Percentiles rank a stretch among this genome's conserved stretches.
Evolutionary conservation across 371 early-diverging fungal genomes (phyloP).

Genomic region (Saksenaea oblongispora): DNA sequence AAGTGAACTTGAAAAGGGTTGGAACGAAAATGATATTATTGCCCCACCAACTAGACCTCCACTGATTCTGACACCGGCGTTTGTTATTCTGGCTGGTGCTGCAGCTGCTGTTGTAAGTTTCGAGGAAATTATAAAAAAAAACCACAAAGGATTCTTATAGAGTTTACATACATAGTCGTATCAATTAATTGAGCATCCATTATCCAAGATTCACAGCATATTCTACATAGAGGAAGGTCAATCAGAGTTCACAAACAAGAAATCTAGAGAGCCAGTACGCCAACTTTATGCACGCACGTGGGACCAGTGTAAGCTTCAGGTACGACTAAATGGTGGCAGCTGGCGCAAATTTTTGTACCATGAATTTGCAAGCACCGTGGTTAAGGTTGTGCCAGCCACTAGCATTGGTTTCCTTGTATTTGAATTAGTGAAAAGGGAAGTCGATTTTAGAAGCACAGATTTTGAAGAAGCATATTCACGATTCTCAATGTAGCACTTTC

Average conservation of each 20-base stretch:
- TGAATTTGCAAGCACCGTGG: slow-evolving; percentile 65
- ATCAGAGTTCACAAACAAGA: slow-evolving; percentile 48
- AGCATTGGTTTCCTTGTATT: slow-evolving; percentile 74
- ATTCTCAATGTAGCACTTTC: background rate
- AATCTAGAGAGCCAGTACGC: slow-evolving; percentile 31
- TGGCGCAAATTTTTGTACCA: slow-evolving; percentile 64
- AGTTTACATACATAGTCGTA: slow-evolving; percentile 48
- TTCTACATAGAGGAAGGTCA: slow-evolving; percentile 70
- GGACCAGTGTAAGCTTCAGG: slow-evolving; percentile 53
- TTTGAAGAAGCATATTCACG: slow-evolving; percentile 23
- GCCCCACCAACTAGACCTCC: slow-evolving; percentile 44
- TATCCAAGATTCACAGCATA: slow-evolving; percentile 70
- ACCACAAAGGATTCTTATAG: background rate
- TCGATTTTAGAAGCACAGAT: slow-evolving; percentile 52
- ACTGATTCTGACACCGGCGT: slow-evolving; percentile 62
- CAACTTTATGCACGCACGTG: slow-evolving; percentile 56
- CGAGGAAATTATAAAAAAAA: background rate
- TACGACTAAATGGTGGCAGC: slow-evolving; percentile 43
- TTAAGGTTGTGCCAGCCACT: slow-evolving; percentile 73
- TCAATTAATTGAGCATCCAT: slow-evolving; percentile 72
- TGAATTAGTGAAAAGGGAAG: slow-evolving; percentile 69
- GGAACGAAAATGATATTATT: slow-evolving; percentile 22
- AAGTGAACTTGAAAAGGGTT: slow-evolving; percentile 30
- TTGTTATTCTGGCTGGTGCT: slow-evolving; percentile 73
- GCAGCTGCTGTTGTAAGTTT: slow-evolving; percentile 62